Percentiles rank a stretch among this genome's conserved stretches.
phyloP scores from a whole-genome alignment of 768 basidiomycete species.

The Russula abietina region DNA sequence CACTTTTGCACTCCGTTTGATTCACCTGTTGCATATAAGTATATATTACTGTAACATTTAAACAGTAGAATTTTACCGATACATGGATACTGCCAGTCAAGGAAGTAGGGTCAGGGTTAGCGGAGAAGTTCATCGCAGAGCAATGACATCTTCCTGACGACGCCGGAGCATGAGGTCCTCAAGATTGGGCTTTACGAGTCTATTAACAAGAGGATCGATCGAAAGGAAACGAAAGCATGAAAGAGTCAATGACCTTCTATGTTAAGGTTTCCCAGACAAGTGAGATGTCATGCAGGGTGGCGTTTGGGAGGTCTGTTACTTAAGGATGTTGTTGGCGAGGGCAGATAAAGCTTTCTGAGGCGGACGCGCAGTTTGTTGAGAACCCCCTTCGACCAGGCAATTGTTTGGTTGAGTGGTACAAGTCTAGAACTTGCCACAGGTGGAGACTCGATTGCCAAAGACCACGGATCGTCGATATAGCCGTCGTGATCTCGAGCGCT shows the following conservation, averaged over 20 bases:
- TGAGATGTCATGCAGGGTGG: background rate
- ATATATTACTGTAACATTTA: too few relatives aligned
- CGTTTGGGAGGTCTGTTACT: background rate
- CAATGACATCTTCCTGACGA: background rate
- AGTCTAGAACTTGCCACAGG: background rate
- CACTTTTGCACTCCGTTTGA: background rate
- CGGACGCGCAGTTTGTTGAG: slow-evolving; percentile 1
- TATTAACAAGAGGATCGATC: background rate
- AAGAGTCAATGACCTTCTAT: background rate
- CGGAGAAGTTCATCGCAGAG: too few relatives aligned
- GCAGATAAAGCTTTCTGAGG: background rate
- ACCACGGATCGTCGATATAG: slow-evolving; percentile 10
- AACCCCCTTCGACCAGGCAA: background rate
- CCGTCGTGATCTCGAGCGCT: background rate
- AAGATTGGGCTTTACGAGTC: background rate
- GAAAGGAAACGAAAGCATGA: background rate
- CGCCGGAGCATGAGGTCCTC: too few relatives aligned
- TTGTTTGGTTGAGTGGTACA: background rate
- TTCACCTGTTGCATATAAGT: background rate
- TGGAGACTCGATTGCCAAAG: slow-evolving; percentile 5
- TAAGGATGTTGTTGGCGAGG: background rate
- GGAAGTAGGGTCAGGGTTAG: background rate
- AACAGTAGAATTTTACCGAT: background rate
- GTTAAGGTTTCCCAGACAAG: background rate
- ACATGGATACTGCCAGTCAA: background rate